Percentiles rank a stretch among this genome's conserved stretches.
Evolutionary conservation across 768 basidiomycete species (phyloP).

Genomic region (Kondoa malvinella): DNA sequence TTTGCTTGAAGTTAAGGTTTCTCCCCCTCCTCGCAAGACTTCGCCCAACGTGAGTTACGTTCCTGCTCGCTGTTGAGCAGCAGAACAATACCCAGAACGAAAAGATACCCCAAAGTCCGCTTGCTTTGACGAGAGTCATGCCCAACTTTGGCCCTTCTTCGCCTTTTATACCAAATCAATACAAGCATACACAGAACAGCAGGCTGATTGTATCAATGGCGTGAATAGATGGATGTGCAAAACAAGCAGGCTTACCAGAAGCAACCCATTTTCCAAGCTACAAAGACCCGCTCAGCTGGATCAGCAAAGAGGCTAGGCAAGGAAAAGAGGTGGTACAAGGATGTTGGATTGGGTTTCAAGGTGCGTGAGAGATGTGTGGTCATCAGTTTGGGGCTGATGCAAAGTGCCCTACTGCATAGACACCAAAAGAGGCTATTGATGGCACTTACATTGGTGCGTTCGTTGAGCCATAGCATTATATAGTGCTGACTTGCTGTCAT

Average conservation of each 20-base stretch:
- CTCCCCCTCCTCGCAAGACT: no score
- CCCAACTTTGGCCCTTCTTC: no score
- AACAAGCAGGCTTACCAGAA: constrained; percentile 97
- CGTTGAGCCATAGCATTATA: not conserved
- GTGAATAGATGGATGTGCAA: no score
- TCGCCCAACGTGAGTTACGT: not conserved
- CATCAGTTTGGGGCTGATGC: not conserved
- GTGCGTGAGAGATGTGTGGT: not conserved
- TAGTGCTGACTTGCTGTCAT: no score
- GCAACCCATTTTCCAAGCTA: constrained; percentile 94
- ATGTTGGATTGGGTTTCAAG: constrained; percentile 29
- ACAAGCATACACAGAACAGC: no score
- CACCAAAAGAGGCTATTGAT: constrained; percentile 81
- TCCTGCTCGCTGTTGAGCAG: not conserved
- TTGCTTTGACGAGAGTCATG: no score
- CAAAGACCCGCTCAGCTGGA: constrained; percentile 67
- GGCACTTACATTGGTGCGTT: constrained; percentile 87
- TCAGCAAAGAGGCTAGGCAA: constrained; percentile 69
- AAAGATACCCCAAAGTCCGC: no score
- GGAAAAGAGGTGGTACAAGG: constrained; percentile 96
- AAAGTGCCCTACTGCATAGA: constrained; percentile 60
- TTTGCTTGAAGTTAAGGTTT: no score
- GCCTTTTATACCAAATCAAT: no score
- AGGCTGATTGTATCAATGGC: no score
- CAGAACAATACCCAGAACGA: not conserved